Evolutionary conservation across 345 rosid genomes (phyloP).

Genomic region (Trapa bicornis): DNA sequence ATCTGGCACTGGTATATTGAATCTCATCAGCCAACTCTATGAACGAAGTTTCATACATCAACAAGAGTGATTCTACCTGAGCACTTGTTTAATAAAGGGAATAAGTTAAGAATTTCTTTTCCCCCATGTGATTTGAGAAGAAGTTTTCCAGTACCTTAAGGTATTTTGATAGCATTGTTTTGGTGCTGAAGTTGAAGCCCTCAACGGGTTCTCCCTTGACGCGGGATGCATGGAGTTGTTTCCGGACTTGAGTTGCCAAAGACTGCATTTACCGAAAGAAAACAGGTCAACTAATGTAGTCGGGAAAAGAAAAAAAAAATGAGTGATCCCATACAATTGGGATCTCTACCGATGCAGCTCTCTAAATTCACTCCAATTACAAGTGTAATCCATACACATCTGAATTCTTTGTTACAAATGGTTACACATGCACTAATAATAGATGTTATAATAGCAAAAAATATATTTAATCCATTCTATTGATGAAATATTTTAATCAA

Average conservation of each 20-base stretch:
- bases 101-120: not conserved
- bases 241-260: constrained; percentile 81
- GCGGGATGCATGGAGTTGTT: constrained; percentile 73
- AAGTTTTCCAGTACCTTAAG: constrained; percentile 40
- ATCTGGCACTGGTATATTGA: not conserved
- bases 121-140: not conserved
- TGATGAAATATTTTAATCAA: not conserved
- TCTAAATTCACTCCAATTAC: not conserved
- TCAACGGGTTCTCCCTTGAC: constrained; percentile 44
- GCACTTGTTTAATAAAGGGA: not conserved
- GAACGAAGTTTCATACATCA: not conserved
- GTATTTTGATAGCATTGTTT: constrained; percentile 52
- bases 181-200: constrained; percentile 88
- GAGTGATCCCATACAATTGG: not conserved
- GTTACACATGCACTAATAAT: not conserved
- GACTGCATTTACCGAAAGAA: constrained; percentile 24
- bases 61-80: not conserved
- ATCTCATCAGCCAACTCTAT: not conserved
- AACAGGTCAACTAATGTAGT: constrained; percentile 5
- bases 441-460: not conserved
- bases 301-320: not conserved
- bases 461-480: not conserved
- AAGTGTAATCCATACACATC: not conserved
- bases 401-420: not conserved
- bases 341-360: not conserved